Conservation (phyloP, 305 asterid genomes). For the Fraxinus paxiana region DNA sequence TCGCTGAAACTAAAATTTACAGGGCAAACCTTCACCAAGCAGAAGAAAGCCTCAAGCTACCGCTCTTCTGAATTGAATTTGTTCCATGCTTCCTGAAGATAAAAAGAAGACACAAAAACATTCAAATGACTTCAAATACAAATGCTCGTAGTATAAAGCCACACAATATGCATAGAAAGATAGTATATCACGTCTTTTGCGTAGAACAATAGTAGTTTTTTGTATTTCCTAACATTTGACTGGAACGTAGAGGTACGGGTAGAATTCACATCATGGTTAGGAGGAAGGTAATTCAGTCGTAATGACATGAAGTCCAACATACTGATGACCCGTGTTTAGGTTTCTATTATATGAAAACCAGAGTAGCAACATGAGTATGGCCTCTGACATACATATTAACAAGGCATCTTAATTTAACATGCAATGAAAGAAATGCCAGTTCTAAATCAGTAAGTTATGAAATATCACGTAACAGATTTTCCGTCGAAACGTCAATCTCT, state of each 20-base stretch:
- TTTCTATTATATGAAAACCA: not conserved
- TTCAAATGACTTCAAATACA: not conserved
- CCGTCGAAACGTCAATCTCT: not conserved
- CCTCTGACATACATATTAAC: not conserved
- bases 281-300: not conserved
- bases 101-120: not conserved
- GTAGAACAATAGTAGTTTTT: not conserved
- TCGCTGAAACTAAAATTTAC: constrained; percentile 13
- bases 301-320: not conserved
- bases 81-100: constrained; percentile 51
- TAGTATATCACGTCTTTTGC: not conserved
- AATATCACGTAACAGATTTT: not conserved
- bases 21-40: constrained; percentile 19
- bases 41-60: constrained; percentile 22
- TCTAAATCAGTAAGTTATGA: not conserved
- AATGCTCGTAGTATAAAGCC: not conserved
- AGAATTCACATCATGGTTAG: not conserved
- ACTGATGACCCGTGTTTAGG: not conserved
- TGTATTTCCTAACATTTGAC: not conserved
- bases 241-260: not conserved
- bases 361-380: not conserved
- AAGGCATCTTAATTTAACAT: not conserved
- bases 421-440: not conserved
- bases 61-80: constrained; percentile 53
- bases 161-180: not conserved